Conservation (phyloP, 768 basidiomycete genomes). For the Phanerochaete sordida region DNA sequence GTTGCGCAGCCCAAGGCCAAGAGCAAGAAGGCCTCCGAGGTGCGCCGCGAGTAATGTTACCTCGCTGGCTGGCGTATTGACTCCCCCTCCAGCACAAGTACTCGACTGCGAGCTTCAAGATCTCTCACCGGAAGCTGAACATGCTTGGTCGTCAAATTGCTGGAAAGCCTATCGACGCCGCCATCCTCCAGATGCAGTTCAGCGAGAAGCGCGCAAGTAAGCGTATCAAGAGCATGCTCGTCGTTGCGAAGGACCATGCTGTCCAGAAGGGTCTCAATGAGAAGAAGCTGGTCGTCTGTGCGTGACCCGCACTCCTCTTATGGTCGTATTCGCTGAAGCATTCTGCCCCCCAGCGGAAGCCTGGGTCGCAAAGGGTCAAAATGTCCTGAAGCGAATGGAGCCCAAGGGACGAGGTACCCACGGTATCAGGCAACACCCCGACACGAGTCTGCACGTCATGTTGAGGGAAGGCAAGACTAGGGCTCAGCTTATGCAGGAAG, state of each 20-base stretch:
- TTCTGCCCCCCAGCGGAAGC: conserved; percentile 61
- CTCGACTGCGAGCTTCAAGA: conserved; percentile 90
- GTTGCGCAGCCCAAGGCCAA: conserved; percentile 2
- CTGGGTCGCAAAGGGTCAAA: conserved; percentile 88
- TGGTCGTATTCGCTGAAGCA: background rate
- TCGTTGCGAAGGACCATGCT: conserved; percentile 84
- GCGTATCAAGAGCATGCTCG: conserved; percentile 86
- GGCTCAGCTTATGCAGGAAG: conserved; percentile 61
- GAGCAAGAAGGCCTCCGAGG: conserved; percentile 23
- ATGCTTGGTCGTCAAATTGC: conserved; percentile 83
- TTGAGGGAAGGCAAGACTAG: conserved; percentile 79
- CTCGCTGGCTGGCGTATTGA: background rate
- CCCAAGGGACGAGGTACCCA: conserved; percentile 78
- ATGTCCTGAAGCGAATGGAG: conserved; percentile 62
- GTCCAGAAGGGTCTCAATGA: conserved; percentile 67
- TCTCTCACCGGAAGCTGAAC: conserved; percentile 91
- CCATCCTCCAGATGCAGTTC: conserved; percentile 96
- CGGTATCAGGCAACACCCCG: conserved; percentile 75
- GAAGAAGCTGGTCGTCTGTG: conserved; percentile 77
- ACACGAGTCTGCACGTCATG: conserved; percentile 71
- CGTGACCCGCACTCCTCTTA: conserved; percentile 29
- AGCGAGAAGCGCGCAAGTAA: conserved; percentile 87
- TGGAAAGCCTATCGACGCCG: conserved; percentile 89
- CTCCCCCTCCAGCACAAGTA: conserved; percentile 71
- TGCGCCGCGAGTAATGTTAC: conserved; percentile 8